Percentiles rank a stretch among this genome's conserved stretches.
Conservation (phyloP, 148 eudicot genomes). For the Nyssa sinensis region DNA sequence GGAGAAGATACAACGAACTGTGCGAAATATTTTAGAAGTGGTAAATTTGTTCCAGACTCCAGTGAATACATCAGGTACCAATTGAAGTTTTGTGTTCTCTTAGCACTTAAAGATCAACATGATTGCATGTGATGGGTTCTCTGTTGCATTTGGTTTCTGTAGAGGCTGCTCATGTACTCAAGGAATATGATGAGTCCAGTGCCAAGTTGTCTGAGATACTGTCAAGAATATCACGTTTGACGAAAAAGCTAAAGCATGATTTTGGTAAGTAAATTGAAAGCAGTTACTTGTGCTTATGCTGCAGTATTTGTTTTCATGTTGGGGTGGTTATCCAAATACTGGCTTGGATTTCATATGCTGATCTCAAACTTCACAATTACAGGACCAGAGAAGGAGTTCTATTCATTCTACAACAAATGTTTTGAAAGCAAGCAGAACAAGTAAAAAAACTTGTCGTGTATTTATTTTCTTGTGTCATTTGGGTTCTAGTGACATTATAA, state of each 20-base stretch:
- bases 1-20: slow-evolving; percentile 84
- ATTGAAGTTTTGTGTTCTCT: slow-evolving; percentile 10
- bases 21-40: slow-evolving; percentile 61
- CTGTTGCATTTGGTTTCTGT: slow-evolving; percentile 27
- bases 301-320: not conserved
- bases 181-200: slow-evolving; percentile 84
- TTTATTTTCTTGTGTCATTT: not conserved
- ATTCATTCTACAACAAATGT: slow-evolving; percentile 83
- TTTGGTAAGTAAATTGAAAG: slow-evolving; percentile 60
- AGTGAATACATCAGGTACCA: slow-evolving; percentile 70
- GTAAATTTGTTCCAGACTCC: slow-evolving; percentile 84
- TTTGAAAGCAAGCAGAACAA: slow-evolving; percentile 89
- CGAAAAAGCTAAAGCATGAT: slow-evolving; percentile 75
- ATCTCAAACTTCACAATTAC: too few species aligned
- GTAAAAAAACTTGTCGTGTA: slow-evolving; percentile 35
- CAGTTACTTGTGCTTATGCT: not conserved
- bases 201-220: slow-evolving; percentile 81
- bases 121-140: not conserved
- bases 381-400: slow-evolving; percentile 94
- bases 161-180: slow-evolving; percentile 92
- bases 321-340: not conserved
- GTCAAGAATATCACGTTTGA: slow-evolving; percentile 84
- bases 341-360: slow-evolving; percentile 12
- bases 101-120: not conserved
- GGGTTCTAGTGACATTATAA: not conserved